Evolutionary conservation across 2,329 filamentous ascomycete species (phyloP), one percentile per base, ranked within the genome.

Genomic region (Sclerotinia nivalis): DNA sequence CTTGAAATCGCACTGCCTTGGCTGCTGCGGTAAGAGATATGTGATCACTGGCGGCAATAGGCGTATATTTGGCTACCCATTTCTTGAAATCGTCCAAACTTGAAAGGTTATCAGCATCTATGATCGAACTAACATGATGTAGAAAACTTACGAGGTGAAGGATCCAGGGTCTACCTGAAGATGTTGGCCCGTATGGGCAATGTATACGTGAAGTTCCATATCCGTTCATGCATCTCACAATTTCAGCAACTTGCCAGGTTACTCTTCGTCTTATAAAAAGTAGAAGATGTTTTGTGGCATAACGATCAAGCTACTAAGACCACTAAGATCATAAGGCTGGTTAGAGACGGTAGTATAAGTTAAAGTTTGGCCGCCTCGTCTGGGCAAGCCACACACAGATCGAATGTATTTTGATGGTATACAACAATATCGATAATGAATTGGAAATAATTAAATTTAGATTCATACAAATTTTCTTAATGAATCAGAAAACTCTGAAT

Each of bases 141-240:
- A 52, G 55, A 47, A 68, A 70, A 84, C 88, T 76, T 84, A 93
- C 91, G 90, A 91, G 76, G 87, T 85, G 81, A 95, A 91, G 79
- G 89, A 87, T 73, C 89, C 86, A 75, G 90, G 88, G 82, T 97
- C 92, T 80, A 92, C 87, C 80, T 89, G 86, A 79, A 97, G 86
- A 82, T 91, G 90, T 85, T 93, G 90, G 84, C 95, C 95, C 82
- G 92, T 93, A 83, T 97, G 94, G 86, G 93, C 93, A 80, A 97
- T 90, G 84, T 93, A 92, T 82, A 97, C 90, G 83, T 93, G 89
- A 80, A 95, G 88, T 84, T 92, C 91, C 93, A 97, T 97, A 82
- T 85, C 87, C 73, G 40, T 72, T 74, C 66, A 73, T 73, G 76
- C 72, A 67, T 69, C 71, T 75, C 75, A 71, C 77, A 76, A 74